A percentile compares a stretch with the other conserved stretches of the same genome.
These are phyloP conservation scores for Jaapia argillacea DNA, from an alignment of 768 basidiomycete species.

Conservation along the genomic window DNA sequence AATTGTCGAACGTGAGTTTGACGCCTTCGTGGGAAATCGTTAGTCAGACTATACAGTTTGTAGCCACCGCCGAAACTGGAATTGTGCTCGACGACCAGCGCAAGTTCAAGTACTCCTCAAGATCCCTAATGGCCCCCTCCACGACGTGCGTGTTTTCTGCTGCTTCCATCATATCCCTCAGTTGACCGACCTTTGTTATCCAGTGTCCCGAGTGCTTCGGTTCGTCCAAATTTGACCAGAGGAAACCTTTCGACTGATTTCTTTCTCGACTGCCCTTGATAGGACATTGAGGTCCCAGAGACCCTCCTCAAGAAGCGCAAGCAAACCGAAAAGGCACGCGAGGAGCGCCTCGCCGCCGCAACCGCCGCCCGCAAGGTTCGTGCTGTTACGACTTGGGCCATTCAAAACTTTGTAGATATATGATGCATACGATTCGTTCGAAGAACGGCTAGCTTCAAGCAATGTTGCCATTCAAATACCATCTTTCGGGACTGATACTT, in stretches of 20 bases:
- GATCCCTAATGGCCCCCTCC: conserved; percentile 35
- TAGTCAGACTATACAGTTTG: conserved; percentile 25
- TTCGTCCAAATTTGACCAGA: conserved; percentile 16
- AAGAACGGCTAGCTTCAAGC: conserved; percentile 72
- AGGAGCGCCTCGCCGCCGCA: conserved; percentile 83
- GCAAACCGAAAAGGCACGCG: conserved; percentile 92
- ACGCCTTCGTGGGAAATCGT: conserved; percentile 14
- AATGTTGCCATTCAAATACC: conserved; percentile 83
- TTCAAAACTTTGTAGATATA: conserved; percentile 19
- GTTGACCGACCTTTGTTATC: conserved; percentile 5
- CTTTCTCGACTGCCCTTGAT: conserved; percentile 5
- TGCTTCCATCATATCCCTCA: conserved; percentile 2
- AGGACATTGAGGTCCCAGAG: conserved; percentile 97
- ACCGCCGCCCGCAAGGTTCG: conserved; percentile 79
- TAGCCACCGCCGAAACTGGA: conserved; percentile 23
- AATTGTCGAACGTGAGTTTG: too few species aligned
- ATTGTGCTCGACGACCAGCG: not conserved
- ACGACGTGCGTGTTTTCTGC: conserved; percentile 38
- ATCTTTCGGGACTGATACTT: conserved; percentile 85
- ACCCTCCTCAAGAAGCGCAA: conserved; percentile 99
- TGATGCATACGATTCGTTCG: conserved; percentile 84
- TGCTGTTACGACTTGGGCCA: conserved; percentile 20
- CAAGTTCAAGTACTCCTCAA: conserved; percentile 17
- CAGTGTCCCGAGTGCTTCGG: conserved; percentile 39
- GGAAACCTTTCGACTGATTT: conserved; percentile 4